Evolutionary conservation across 2,329 filamentous ascomycete species (phyloP), one percentile per base, ranked within the genome.

Genomic region (Zasmidium citrigriseum): DNA sequence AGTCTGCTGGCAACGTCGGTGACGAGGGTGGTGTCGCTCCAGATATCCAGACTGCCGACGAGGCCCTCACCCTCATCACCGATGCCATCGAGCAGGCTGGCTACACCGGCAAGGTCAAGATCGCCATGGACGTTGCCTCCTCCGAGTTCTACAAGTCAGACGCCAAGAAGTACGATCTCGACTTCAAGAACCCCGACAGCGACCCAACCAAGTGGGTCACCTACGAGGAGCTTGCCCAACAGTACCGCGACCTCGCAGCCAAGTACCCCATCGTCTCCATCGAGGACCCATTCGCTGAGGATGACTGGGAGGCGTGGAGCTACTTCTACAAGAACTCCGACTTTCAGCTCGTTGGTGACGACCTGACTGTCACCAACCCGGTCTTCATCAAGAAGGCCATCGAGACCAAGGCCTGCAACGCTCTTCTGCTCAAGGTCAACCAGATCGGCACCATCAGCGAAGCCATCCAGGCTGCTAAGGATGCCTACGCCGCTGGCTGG

Each of bases 261-360:
- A 97, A 96, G 84, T 99, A 99, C 84, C 93, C 95, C 73, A 99
- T 99, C 75, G 91, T 98, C 82, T 91, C 87, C 80, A 98, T 99
- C 72, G 95, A 99, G 84, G 95, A 99, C 78, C 95, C 95, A 76
- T 99, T 99, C 82, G 93, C 91, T 67, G 95, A 99, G 87, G 95
- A 98, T 75, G 95, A 99, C 85, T 99, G 95, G 95, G 93, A 98
- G 87, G 95, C 95, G 64, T 99, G 95, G 95, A 96, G 91, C 87
- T 96, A 98, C 89, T 99, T 98, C 89, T 96, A 89, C 89, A 97
- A 97, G 90, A 95, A 91, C 72, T 92, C 91, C 76, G 88, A 97
- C 80, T 93, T 96, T 85, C 95, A 99, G 86, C 92, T 99, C 76
- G 95, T 99, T 69, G 95, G 89, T 83, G 95, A 99, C 76, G 95